Evolutionary conservation across 2,329 filamentous ascomycete species (phyloP), one percentile per base, ranked within the genome.

Genomic region (Fusarium sp.): DNA sequence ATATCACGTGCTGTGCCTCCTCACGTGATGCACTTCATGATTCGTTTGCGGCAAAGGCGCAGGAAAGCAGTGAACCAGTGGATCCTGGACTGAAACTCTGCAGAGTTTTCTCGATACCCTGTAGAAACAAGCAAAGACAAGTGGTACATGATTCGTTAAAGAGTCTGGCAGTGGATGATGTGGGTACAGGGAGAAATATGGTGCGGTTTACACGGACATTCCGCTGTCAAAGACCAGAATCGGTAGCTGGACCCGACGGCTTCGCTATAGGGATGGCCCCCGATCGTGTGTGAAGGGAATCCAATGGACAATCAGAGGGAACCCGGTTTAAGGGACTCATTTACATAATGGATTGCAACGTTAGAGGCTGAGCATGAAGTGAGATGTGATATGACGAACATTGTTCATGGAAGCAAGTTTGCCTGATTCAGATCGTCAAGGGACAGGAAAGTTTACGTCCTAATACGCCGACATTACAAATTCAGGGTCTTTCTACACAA

Each of bases 31-130:
- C 5, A 22, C 26, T 33, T 26, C 36, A 68, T 69, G 68, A 69
- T 68, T 61, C 54, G 41, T 50, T 47, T 70, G 47, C 42, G 59
- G 59, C 55, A 65, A 72, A 36, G 18, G 39, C 51, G 59, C 45
- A 48, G 39, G 28, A 64, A 30, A 35, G 16, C n/a, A 10, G 16
- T 9, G 12, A 4, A 36, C 11, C 7, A 54, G 66, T 63, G 67
- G 70, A 68, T 24, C 33, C 47, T 35, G 41, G 35, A 24, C 14
- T 61, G 38, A 41, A 47, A 30, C 24, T 47, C 36, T 51, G 35
- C 54, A 73, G 71, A 73, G 53, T 74, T 73, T 72, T 73, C 72
- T 68, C 68, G 31, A 35, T 16, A 38, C 57, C 56, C 53, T 62
- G 53, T 38, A 44, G 30, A 54, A 54, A 41, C 33, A 41, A 54